Evolutionary conservation across 163 green algal species (phyloP).

Genomic region (Smithsoniella earleae): DNA sequence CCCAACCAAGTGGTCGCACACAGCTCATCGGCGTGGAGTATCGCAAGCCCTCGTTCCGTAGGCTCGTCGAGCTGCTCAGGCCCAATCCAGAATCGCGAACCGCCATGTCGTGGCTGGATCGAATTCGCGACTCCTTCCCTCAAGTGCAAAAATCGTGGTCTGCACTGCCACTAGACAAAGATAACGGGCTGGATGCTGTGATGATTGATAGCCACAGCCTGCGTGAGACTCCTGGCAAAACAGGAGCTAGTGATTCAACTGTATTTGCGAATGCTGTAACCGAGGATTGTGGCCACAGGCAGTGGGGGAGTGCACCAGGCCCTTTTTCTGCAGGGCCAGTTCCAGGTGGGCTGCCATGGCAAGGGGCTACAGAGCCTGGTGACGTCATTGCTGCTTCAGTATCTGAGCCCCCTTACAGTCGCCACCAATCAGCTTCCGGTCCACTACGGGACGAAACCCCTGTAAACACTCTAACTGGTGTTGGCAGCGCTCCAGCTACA

Average conservation of each 20-base stretch:
- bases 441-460: not conserved
- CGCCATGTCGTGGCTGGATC: conserved; percentile 28
- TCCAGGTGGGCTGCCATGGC: not conserved
- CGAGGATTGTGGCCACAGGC: not conserved
- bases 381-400: not conserved
- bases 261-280: conserved; percentile 4
- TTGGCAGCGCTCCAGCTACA: conserved; percentile 1
- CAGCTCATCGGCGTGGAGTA: conserved; percentile 25
- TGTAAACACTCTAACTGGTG: not conserved
- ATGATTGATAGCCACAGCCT: not conserved
- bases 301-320: not conserved
- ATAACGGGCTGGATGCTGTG: not conserved
- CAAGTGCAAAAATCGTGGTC: conserved; percentile 18
- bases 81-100: conserved; percentile 8
- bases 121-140: conserved; percentile 16
- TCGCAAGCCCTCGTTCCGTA: not conserved
- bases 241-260: conserved; percentile 10
- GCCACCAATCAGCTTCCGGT: conserved; percentile 16
- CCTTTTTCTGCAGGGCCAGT: not conserved
- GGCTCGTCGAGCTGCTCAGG: conserved; percentile 25
- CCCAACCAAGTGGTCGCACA: not conserved
- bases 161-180: conserved; percentile 4
- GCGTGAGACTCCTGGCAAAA: not conserved
- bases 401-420: not conserved
- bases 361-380: no score